These are phyloP conservation scores for Mollisia scopiformis DNA, from an alignment of 2,329 filamentous ascomycete genomes.

Conservation along the genomic window DNA sequence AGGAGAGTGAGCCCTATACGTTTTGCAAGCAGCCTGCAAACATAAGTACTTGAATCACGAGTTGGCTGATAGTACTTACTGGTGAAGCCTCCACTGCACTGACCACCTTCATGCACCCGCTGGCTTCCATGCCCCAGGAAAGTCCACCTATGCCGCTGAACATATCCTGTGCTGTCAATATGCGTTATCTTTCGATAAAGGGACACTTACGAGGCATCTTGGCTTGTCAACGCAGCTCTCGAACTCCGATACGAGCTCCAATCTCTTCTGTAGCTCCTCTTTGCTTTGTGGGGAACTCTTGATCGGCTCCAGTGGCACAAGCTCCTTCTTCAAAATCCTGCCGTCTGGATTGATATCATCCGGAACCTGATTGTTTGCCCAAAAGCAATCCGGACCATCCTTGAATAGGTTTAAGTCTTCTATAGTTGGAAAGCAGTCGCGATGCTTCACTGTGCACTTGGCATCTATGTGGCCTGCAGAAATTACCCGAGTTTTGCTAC, in stretches of 20 bases:
- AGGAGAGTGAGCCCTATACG: conserved; percentile 1
- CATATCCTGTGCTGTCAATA: neutral
- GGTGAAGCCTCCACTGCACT: neutral
- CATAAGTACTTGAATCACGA: neutral
- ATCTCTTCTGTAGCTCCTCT: neutral
- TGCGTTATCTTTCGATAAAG: neutral
- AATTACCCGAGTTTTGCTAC: neutral
- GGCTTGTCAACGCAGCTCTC: neutral
- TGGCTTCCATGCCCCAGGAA: conserved; percentile 10
- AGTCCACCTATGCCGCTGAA: conserved; percentile 20
- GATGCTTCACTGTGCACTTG: conserved; percentile 21
- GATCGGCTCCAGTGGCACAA: neutral
- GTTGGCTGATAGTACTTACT: neutral
- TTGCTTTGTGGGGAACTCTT: neutral
- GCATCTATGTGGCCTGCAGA: conserved; percentile 15
- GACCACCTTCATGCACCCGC: neutral
- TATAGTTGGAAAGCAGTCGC: neutral
- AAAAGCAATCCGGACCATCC: conserved; percentile 24
- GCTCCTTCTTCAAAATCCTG: neutral
- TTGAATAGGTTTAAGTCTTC: conserved; percentile 22
- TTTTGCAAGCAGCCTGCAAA: conserved; percentile 2
- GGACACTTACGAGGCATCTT: neutral
- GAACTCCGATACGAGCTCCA: conserved; percentile 2
- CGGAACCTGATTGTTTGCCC: conserved; percentile 12
- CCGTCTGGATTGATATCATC: neutral